phyloP scores from a whole-genome alignment of 805 yeast genomes.

The Sugiyamaella americana region DNA sequence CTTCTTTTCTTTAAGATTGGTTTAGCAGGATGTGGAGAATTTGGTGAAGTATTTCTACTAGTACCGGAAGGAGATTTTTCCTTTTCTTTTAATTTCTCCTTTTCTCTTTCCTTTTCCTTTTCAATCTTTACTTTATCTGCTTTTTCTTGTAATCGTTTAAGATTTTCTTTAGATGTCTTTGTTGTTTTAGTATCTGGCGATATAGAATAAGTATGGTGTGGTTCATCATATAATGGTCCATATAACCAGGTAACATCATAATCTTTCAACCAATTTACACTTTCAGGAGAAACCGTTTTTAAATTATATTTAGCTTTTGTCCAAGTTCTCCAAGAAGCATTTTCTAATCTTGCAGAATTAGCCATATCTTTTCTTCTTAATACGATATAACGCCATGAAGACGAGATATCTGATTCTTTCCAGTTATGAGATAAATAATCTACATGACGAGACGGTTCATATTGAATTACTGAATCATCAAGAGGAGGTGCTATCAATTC shows the following conservation, averaged over 20 bases:
- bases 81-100: slow-evolving; percentile 3
- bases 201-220: slow-evolving; percentile 17
- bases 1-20: slow-evolving; percentile 87
- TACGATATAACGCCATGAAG: slow-evolving; percentile 92
- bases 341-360: slow-evolving; percentile 69
- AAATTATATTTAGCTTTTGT: slow-evolving; percentile 65
- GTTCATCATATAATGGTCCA: slow-evolving; percentile 69
- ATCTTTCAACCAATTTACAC: slow-evolving; percentile 94
- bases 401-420: slow-evolving; percentile 90
- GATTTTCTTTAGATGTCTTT: not conserved
- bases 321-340: slow-evolving; percentile 95
- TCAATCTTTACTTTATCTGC: not conserved
- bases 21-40: slow-evolving; percentile 38
- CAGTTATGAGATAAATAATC: slow-evolving; percentile 94
- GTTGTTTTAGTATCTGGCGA: slow-evolving; percentile 7
- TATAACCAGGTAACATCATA: slow-evolving; percentile 96
- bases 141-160: not conserved
- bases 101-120: slow-evolving; percentile 2
- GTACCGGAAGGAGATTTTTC: not conserved
- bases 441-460: slow-evolving; percentile 84
- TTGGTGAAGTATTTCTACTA: not conserved
- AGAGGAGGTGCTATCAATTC: slow-evolving; percentile 19
- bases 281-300: slow-evolving; percentile 80
- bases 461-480: slow-evolving; percentile 74
- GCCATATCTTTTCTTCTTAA: slow-evolving; percentile 78